Evolutionary conservation across 2,329 filamentous ascomycete species (phyloP).

Genomic region (Paecilomyces formosus): DNA sequence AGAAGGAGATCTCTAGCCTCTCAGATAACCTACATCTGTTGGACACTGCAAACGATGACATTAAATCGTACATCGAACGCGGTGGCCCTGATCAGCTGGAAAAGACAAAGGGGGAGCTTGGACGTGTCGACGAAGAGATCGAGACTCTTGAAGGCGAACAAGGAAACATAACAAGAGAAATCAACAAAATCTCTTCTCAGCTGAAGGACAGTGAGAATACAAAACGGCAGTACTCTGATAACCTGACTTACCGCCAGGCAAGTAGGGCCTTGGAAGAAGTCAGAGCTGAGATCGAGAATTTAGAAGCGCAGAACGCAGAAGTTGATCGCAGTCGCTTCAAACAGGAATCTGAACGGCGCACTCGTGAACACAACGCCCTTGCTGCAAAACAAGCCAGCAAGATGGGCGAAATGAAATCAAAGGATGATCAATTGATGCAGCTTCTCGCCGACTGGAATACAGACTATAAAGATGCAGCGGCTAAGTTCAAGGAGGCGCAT

Average conservation of each 20-base stretch:
- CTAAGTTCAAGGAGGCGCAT: constrained; percentile 76
- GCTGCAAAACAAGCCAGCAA: constrained; percentile 66
- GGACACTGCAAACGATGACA: constrained; percentile 65
- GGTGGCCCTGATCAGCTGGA: constrained; percentile 67
- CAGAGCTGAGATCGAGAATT: constrained; percentile 60
- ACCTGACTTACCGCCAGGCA: constrained; percentile 76
- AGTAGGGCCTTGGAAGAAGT: constrained; percentile 61
- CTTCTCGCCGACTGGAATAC: constrained; percentile 73
- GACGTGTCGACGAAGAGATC: constrained; percentile 59
- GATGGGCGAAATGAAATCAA: constrained; percentile 71
- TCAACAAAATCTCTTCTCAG: constrained; percentile 71
- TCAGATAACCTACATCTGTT: constrained; percentile 71
- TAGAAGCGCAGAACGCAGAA: constrained; percentile 72
- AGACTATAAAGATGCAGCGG: constrained; percentile 76
- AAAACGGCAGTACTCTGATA: constrained; percentile 82
- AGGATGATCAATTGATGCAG: constrained; percentile 70
- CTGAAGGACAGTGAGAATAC: constrained; percentile 72
- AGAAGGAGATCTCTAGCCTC: constrained; percentile 63
- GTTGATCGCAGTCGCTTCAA: constrained; percentile 72
- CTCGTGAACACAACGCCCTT: constrained; percentile 60
- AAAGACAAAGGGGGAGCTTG: constrained; percentile 62
- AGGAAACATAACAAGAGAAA: constrained; percentile 56
- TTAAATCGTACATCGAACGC: constrained; percentile 68
- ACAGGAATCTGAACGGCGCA: constrained; percentile 59
- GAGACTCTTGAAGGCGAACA: constrained; percentile 60